A percentile compares a stretch with the other conserved stretches of the same genome.
phyloP scores from a whole-genome alignment of 192 early-diverging fungal genomes.

The Podila clonocystis region DNA sequence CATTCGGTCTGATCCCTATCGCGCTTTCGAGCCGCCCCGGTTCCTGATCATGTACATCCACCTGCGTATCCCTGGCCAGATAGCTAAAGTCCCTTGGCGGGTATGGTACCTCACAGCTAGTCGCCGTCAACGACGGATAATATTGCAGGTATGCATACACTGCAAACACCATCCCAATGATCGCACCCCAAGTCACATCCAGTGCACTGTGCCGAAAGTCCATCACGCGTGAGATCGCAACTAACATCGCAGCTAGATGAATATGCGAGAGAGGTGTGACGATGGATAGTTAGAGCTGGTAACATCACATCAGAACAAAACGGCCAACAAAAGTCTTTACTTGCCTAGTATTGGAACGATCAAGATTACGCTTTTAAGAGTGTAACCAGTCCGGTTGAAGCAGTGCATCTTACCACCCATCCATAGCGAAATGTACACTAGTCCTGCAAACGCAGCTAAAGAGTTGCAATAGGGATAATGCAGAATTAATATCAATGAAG shows the following conservation, averaged over 20 bases:
- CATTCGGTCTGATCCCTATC: slow-evolving; percentile 13
- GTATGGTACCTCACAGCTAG: slow-evolving; percentile 2
- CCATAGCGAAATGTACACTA: slow-evolving; percentile 69
- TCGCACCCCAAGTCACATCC: slow-evolving; percentile 67
- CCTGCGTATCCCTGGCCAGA: not conserved
- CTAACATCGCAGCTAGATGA: slow-evolving; percentile 51
- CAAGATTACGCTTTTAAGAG: slow-evolving; percentile 70
- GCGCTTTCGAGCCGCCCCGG: slow-evolving; percentile 6
- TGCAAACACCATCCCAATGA: slow-evolving; percentile 64
- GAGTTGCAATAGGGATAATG: not conserved
- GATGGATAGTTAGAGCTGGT: too few species aligned
- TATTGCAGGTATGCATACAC: slow-evolving; percentile 72
- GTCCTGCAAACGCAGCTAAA: slow-evolving; percentile 69
- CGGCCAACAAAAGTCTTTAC: not conserved
- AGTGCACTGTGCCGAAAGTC: slow-evolving; percentile 82
- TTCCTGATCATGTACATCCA: not conserved
- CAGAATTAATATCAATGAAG: not conserved
- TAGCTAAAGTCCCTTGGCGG: slow-evolving; percentile 9
- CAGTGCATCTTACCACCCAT: slow-evolving; percentile 73
- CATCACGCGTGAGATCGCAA: slow-evolving; percentile 70
- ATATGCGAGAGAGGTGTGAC: not conserved
- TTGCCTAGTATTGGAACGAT: slow-evolving; percentile 56
- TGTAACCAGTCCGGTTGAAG: slow-evolving; percentile 64
- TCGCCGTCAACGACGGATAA: slow-evolving; percentile 52
- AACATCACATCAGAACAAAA: too few species aligned